A percentile compares a stretch with the other conserved stretches of the same genome.
Conservation (phyloP, 164 flowering plant genomes). For the Litsea cubeba region DNA sequence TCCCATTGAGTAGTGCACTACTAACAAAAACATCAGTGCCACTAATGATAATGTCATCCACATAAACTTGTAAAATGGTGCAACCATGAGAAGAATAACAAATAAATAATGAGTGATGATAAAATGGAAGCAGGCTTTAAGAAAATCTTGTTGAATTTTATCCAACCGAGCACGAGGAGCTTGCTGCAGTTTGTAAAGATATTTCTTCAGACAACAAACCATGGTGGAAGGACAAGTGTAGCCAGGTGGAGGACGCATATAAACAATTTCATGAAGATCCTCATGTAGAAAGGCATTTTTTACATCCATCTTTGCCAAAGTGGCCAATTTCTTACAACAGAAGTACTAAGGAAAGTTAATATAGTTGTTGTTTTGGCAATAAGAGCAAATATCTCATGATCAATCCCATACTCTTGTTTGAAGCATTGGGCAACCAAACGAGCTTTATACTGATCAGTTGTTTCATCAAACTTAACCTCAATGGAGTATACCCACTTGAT, state of each 20-base stretch:
- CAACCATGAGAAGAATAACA: not conserved
- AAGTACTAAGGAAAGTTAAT: too few species aligned
- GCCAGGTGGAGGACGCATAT: not conserved
- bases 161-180: slow-evolving; percentile 2
- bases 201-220: not conserved
- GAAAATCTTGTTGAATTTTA: not conserved
- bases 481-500: too few species aligned
- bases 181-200: not conserved
- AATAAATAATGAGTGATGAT: not conserved
- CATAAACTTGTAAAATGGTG: not conserved
- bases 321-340: too few species aligned
- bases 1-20: not conserved
- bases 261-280: too few species aligned
- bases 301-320: too few species aligned
- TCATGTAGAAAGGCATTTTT: too few species aligned
- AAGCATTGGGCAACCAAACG: too few species aligned
- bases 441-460: too few species aligned
- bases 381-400: too few species aligned
- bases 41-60: not conserved
- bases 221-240: not conserved
- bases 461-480: too few species aligned
- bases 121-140: not conserved
- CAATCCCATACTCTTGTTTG: too few species aligned
- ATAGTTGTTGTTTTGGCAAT: too few species aligned
- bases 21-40: not conserved